Evolutionary conservation across 2,329 filamentous ascomycete genomes (phyloP), one percentile per base, ranked within the genome.

Genomic region (Scytalidium lignicola): DNA sequence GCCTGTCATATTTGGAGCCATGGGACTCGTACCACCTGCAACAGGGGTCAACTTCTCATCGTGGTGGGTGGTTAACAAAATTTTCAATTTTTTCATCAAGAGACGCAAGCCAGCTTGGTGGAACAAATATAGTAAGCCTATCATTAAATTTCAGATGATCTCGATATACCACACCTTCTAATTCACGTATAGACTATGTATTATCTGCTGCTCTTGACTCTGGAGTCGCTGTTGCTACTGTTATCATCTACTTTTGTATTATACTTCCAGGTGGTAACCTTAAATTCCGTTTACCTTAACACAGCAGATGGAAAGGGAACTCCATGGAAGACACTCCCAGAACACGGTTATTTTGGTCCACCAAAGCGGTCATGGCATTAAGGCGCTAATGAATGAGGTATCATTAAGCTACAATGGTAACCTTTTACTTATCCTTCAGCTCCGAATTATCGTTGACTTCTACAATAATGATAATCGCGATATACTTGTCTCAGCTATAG

Each of bases 1-100:
- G 54, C 56, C 57, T 8, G 44, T 59, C 2, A 56, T 58, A 15
- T 59, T 57, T 29, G 56, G 53, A 2, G 67, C 65, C 40, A 68
- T 65, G 2, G 66, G 66, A 52, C 68, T 67, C 46, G 65, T 71
- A 10, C 68, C 68, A 3, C 68, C 68, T 0, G 86, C 86, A 1
- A 86, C 85, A 0, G 85, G 85, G 0, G 76, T 90, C 51, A 89
- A 88, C 67, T 90, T 88, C 62, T 76, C 86, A 26, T 76, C 77
- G 20, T 90, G 86, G 85, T 83, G 82, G 17, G 68, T 85, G 49
- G 82, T 89, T 2, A 86, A 86, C 23, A 82, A 80, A 57, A 53
- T 86, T 26, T 90, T 89, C 72, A 85, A 90, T 64, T 81, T 80
- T 64, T 75, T 72, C 60, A 78, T 90, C 62, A 81, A 82, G 65